Percentiles rank a stretch among this genome's conserved stretches.
phyloP scores from a whole-genome alignment of 805 yeast genomes.

The Komagataella phaffii region DNA sequence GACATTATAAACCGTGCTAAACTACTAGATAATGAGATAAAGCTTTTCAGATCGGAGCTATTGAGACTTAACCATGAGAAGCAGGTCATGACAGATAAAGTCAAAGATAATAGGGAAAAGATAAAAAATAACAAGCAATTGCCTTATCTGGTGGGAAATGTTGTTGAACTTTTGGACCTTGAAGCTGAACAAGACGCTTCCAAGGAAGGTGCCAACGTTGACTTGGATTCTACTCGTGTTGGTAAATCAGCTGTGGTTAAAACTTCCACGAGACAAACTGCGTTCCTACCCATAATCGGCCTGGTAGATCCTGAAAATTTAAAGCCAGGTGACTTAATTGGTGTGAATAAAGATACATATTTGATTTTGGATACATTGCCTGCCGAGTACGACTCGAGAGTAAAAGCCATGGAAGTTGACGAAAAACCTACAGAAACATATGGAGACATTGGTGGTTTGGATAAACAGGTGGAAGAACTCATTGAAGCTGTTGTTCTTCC shows the following conservation, averaged over 20 bases:
- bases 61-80: conserved; percentile 88
- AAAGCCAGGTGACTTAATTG: conserved; percentile 95
- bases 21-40: conserved; percentile 86
- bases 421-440: conserved; percentile 97
- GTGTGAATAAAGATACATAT: conserved; percentile 95
- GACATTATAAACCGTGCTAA: conserved; percentile 81
- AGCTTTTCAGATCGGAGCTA: conserved; percentile 84
- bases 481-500: conserved; percentile 98
- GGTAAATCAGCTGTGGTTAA: conserved; percentile 98
- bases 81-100: conserved; percentile 82
- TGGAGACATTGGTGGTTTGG: conserved; percentile 95
- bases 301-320: conserved; percentile 82
- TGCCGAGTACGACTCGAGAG: conserved; percentile 94
- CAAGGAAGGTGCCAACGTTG: conserved; percentile 92
- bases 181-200: conserved; percentile 71
- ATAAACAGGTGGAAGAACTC: conserved; percentile 94
- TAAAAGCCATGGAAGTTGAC: conserved; percentile 97
- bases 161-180: conserved; percentile 85
- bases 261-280: conserved; percentile 95
- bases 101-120: conserved; percentile 92
- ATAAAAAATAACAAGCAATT: conserved; percentile 90
- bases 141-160: conserved; percentile 93
- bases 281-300: conserved; percentile 90
- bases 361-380: conserved; percentile 89
- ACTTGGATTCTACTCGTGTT: conserved; percentile 76